Evolutionary conservation across 805 yeast species (phyloP).

Genomic region (Wickerhamomyces sydowiorum): DNA sequence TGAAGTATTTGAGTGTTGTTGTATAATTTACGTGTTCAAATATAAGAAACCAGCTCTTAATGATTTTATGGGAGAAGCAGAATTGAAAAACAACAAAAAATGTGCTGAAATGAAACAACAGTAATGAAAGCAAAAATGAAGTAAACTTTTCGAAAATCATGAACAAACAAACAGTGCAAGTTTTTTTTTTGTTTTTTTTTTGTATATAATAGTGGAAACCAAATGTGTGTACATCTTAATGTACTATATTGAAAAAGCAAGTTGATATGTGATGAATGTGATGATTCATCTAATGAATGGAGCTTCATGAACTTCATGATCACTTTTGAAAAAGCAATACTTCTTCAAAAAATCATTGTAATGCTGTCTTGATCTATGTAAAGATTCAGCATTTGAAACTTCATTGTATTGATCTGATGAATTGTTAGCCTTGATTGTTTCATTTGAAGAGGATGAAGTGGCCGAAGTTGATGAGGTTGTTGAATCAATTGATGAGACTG

Average conservation of each 20-base stretch:
- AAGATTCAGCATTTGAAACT: background rate
- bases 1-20: background rate
- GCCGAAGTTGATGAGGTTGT: conserved; percentile 2
- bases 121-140: background rate
- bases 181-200: too few relatives aligned
- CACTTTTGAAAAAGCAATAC: conserved; percentile 22
- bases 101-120: too few relatives aligned
- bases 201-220: too few relatives aligned
- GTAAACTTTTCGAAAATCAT: too few relatives aligned
- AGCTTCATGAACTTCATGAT: conserved; percentile 4
- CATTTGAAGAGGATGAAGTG: conserved; percentile 5
- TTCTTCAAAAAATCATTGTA: conserved; percentile 21
- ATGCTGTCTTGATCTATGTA: conserved; percentile 2
- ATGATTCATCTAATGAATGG: background rate
- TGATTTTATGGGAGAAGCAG: too few relatives aligned
- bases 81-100: too few relatives aligned
- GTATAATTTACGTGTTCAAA: background rate
- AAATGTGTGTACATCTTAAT: background rate
- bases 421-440: background rate
- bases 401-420: background rate
- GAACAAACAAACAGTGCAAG: too few relatives aligned
- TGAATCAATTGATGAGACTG: conserved; percentile 3
- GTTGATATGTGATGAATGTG: background rate
- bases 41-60: background rate
- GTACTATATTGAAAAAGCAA: background rate